Percentiles rank a stretch among this genome's conserved stretches.
Evolutionary conservation across 192 early-diverging fungal genomes (phyloP).

Genomic region (Backusella luteola): DNA sequence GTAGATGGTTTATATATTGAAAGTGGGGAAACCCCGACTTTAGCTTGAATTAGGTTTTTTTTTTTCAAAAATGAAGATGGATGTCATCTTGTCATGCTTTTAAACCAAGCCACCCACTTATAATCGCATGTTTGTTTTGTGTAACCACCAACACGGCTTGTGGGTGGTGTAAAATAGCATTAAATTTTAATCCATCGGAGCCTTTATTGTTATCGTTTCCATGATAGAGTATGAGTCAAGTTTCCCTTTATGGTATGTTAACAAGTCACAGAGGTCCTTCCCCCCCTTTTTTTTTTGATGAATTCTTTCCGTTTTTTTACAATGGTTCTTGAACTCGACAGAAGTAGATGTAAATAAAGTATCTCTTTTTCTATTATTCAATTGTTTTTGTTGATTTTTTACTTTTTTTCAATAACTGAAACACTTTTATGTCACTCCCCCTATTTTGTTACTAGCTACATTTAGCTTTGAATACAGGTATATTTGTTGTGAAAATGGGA

Average conservation of each 20-base stretch:
- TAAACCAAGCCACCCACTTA: slow-evolving; percentile 10
- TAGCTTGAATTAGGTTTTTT: background rate
- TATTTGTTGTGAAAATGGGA: background rate
- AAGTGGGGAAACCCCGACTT: slow-evolving; percentile 3
- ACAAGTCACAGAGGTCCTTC: background rate
- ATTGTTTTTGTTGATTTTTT: background rate
- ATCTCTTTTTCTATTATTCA: background rate
- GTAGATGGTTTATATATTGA: background rate
- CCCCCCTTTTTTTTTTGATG: background rate
- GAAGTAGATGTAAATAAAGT: background rate
- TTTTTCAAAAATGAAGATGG: background rate
- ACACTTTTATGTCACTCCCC: background rate
- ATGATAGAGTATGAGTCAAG: slow-evolving; percentile 10
- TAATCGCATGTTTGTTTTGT: background rate
- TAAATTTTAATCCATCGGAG: background rate
- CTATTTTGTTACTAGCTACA: background rate
- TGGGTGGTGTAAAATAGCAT: slow-evolving; percentile 6
- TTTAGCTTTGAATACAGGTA: background rate
- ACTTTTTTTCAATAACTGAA: background rate
- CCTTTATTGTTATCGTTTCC: background rate
- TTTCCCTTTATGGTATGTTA: background rate
- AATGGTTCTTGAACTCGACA: background rate
- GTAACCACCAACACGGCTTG: background rate
- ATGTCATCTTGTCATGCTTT: background rate
- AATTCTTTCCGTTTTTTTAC: background rate